A percentile compares a stretch with the other conserved stretches of the same genome.
These are phyloP conservation scores for Penstemon newberryi DNA, from an alignment of 257 asterid species.

Conservation along the genomic window DNA sequence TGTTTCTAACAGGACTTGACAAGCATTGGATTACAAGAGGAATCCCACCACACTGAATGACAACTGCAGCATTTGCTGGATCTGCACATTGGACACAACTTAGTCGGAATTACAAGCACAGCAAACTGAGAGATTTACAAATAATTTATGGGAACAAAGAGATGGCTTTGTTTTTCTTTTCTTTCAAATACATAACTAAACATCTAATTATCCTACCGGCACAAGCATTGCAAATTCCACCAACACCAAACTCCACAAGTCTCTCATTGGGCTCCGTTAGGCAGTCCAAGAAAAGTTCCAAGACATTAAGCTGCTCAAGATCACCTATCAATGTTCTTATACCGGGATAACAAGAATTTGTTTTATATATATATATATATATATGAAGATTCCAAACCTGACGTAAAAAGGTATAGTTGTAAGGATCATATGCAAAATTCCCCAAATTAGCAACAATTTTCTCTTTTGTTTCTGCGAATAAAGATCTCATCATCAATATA, in stretches of 20 bases:
- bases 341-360: not conserved
- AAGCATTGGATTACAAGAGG: conserved; percentile 84
- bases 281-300: conserved; percentile 94
- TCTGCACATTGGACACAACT: conserved; percentile 40
- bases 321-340: conserved; percentile 13
- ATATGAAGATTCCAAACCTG: conserved; percentile 52
- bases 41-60: conserved; percentile 68
- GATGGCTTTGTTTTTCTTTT: not conserved
- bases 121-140: not conserved
- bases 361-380: not conserved
- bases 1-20: conserved; percentile 90
- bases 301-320: conserved; percentile 70
- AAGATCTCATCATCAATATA: conserved; percentile 22
- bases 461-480: conserved; percentile 78
- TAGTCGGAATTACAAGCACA: not conserved
- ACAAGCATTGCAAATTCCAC: conserved; percentile 89
- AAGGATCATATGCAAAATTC: conserved; percentile 95
- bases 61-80: conserved; percentile 77
- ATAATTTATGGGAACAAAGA: not conserved
- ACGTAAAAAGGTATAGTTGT: conserved; percentile 72
- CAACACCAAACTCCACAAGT: conserved; percentile 87
- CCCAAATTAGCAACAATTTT: conserved; percentile 80
- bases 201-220: conserved; percentile 45
- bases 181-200: conserved; percentile 1
- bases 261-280: conserved; percentile 83